These are phyloP conservation scores for Talaromyces adpressus DNA, from an alignment of 495 filamentous ascomycete genomes.

Conservation along the genomic window DNA sequence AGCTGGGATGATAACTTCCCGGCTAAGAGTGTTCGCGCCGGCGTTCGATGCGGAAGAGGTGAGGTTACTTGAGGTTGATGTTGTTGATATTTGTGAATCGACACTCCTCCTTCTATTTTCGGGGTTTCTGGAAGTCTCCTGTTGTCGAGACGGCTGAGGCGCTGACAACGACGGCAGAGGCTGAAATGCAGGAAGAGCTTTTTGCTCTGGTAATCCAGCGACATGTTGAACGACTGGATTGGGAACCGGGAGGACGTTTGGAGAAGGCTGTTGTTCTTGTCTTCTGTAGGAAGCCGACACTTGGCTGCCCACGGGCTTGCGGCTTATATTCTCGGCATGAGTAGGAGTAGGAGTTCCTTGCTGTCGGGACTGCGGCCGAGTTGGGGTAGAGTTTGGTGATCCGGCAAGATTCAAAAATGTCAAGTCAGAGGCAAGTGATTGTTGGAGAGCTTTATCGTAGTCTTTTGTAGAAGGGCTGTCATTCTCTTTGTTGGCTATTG, in stretches of 20 bases:
- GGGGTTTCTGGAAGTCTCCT: background rate
- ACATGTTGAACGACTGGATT: slow-evolving; percentile 1
- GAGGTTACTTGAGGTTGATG: background rate
- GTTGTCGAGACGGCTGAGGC: slow-evolving; percentile 13
- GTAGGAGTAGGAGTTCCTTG: slow-evolving; percentile 14
- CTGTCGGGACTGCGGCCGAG: slow-evolving; percentile 11
- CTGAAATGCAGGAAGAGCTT: slow-evolving; percentile 21
- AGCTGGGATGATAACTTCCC: slow-evolving; percentile 77
- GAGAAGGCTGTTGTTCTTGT: slow-evolving; percentile 21
- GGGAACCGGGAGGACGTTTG: slow-evolving; percentile 8
- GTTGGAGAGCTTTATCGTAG: slow-evolving; percentile 52
- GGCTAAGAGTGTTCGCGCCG: slow-evolving; percentile 54
- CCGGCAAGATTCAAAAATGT: slow-evolving; percentile 34
- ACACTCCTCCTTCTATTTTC: background rate
- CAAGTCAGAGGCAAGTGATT: slow-evolving; percentile 55
- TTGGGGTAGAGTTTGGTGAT: slow-evolving; percentile 12
- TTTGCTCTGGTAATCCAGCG: slow-evolving; percentile 19
- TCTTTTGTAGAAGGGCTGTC: slow-evolving; percentile 40
- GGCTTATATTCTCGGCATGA: slow-evolving; percentile 20
- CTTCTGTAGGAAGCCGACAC: slow-evolving; percentile 14
- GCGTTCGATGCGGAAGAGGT: slow-evolving; percentile 14
- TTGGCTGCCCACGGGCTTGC: slow-evolving; percentile 11
- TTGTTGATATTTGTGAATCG: slow-evolving; percentile 1
- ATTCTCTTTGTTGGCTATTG: slow-evolving; percentile 19
- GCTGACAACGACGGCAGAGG: slow-evolving; percentile 15